Evolutionary conservation across 2,329 filamentous ascomycete species (phyloP).

Genomic region (Aspergillus oerlinghausenensis): DNA sequence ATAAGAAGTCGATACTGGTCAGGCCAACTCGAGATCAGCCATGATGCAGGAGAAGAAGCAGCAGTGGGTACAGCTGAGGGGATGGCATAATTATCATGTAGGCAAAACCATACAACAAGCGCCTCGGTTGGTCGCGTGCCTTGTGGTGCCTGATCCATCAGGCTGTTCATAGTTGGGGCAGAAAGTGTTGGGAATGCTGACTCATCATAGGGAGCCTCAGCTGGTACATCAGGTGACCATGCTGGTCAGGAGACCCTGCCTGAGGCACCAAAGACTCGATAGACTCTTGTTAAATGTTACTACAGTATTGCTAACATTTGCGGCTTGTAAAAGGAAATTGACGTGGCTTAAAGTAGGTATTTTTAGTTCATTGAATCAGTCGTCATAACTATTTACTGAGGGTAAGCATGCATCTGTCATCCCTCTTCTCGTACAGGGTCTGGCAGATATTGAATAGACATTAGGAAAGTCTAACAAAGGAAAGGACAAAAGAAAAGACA

Average conservation of each 20-base stretch:
- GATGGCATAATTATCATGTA: background rate
- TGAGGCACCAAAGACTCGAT: background rate
- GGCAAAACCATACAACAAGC: background rate
- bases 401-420: background rate
- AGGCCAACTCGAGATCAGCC: conserved; percentile 9
- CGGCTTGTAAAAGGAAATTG: background rate
- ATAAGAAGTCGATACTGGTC: background rate
- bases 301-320: too few species aligned
- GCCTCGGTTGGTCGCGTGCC: conserved; percentile 13
- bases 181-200: conserved; percentile 13
- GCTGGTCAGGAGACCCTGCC: background rate
- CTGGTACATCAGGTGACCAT: conserved; percentile 1
- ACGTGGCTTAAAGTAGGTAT: background rate
- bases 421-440: conserved; percentile 9
- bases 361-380: background rate
- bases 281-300: too few species aligned
- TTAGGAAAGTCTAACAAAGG: conserved; percentile 16
- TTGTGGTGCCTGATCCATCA: conserved; percentile 14
- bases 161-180: conserved; percentile 5
- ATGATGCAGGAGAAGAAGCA: conserved; percentile 10
- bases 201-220: background rate
- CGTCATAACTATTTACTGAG: background rate
- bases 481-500: conserved; percentile 20
- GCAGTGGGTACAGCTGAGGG: conserved; percentile 5
- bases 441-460: conserved; percentile 7